Conservation (phyloP, 768 basidiomycete species). For the Epithele typhae region DNA sequence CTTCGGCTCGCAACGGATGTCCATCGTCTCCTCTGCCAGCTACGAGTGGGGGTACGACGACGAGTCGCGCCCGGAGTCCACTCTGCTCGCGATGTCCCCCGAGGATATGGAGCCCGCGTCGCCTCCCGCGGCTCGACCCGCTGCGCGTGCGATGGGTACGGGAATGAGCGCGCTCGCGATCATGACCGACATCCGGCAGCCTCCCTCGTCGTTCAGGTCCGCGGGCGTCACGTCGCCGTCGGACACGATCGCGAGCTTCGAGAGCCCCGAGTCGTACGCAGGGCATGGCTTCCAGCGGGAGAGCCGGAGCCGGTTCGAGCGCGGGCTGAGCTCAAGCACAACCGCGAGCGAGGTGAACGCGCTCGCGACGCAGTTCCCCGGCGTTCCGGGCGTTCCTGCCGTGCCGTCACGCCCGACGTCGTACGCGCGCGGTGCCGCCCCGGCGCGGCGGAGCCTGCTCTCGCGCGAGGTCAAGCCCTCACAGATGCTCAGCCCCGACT, state of each 20-base stretch:
- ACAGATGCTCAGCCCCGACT: not conserved
- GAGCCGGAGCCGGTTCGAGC: constrained; percentile 17
- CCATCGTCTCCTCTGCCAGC: no score
- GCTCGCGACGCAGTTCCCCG: constrained; percentile 51
- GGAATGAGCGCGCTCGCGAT: constrained; percentile 1
- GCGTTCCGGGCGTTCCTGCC: constrained; percentile 36
- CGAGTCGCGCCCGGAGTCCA: no score
- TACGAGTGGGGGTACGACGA: no score
- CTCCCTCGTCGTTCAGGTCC: no score
- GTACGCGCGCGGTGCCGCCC: not conserved
- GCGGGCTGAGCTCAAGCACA: constrained; percentile 23
- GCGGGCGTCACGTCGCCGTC: no score
- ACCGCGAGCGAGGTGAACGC: constrained; percentile 46
- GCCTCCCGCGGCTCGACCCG: not conserved
- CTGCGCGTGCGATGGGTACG: not conserved
- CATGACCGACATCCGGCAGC: not conserved
- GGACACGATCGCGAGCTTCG: not conserved
- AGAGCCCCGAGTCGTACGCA: not conserved
- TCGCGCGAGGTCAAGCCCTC: constrained; percentile 5
- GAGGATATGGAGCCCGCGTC: no score
- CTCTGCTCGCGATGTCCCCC: no score
- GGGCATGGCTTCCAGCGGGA: not conserved
- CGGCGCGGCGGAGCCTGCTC: constrained; percentile 11
- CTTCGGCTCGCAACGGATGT: not conserved
- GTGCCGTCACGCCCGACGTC: constrained; percentile 12